Evolutionary conservation across 768 basidiomycete species (phyloP).

Genomic region (Leucocoprinus birnbaumii): DNA sequence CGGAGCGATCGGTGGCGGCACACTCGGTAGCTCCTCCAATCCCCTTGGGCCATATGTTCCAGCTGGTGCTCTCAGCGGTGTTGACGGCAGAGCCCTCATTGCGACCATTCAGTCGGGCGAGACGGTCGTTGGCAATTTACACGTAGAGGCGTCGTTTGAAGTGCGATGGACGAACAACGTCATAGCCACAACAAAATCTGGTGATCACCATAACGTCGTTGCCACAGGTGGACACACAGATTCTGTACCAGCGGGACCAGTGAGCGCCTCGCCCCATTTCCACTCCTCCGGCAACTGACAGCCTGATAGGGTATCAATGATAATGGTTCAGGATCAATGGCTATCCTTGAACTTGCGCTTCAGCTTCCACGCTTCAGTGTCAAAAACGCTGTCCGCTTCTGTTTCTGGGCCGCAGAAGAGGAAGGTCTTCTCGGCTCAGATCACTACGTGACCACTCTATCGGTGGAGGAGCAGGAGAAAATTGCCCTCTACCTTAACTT

Average conservation of each 20-base stretch:
- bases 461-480: slow-evolving; percentile 21
- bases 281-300: too few relatives aligned
- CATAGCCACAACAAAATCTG: slow-evolving; percentile 25
- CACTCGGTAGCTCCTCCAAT: slow-evolving; percentile 19
- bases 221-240: slow-evolving; percentile 27
- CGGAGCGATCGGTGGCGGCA: slow-evolving; percentile 20
- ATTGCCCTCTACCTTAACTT: slow-evolving; percentile 33
- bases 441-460: slow-evolving; percentile 25
- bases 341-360: slow-evolving; percentile 26
- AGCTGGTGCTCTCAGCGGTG: slow-evolving; percentile 20
- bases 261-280: slow-evolving; percentile 11
- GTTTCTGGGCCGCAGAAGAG: slow-evolving; percentile 31
- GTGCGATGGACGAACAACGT: slow-evolving; percentile 25
- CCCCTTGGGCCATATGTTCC: slow-evolving; percentile 25
- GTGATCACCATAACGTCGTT: slow-evolving; percentile 25
- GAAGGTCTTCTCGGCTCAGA: slow-evolving; percentile 28
- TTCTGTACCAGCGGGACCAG: slow-evolving; percentile 28
- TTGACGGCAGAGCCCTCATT: slow-evolving; percentile 21
- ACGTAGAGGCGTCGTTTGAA: slow-evolving; percentile 23
- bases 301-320: slow-evolving; percentile 26
- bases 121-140: slow-evolving; percentile 22
- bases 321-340: slow-evolving; percentile 27
- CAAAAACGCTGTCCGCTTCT: slow-evolving; percentile 29
- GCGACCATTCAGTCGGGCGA: slow-evolving; percentile 19
- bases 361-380: slow-evolving; percentile 23